Conservation (phyloP, 768 basidiomycete genomes). For the Lactarius trivialis region DNA sequence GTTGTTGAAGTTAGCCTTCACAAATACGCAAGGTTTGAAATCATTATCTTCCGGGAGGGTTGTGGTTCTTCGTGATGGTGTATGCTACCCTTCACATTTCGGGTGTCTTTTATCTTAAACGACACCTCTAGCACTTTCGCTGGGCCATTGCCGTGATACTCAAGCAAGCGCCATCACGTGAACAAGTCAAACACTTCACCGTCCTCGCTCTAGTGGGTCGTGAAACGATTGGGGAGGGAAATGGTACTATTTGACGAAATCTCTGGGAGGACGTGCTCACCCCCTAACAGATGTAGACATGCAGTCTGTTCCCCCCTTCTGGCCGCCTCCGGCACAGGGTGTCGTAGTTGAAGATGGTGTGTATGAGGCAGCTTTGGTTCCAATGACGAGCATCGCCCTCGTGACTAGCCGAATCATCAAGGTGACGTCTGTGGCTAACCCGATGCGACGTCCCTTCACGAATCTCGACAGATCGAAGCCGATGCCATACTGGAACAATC, state of each 20-base stretch:
- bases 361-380: constrained; percentile 63
- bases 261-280: neutral
- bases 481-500: constrained; percentile 60
- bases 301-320: constrained; percentile 60
- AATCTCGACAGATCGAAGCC: constrained; percentile 53
- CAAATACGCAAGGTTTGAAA: constrained; percentile 61
- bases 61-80: constrained; percentile 75
- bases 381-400: constrained; percentile 66
- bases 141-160: constrained; percentile 65
- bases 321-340: constrained; percentile 57
- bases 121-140: constrained; percentile 59
- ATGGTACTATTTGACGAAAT: constrained; percentile 37
- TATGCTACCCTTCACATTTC: constrained; percentile 34
- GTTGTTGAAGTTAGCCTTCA: constrained; percentile 53
- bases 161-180: constrained; percentile 46
- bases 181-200: constrained; percentile 53
- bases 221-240: constrained; percentile 47
- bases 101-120: neutral
- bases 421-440: constrained; percentile 34
- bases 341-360: constrained; percentile 44
- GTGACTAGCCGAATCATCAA: constrained; percentile 69
- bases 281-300: constrained; percentile 46
- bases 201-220: constrained; percentile 66
- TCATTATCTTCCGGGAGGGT: constrained; percentile 68
- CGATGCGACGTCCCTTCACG: constrained; percentile 11